Evolutionary conservation across 768 basidiomycete species (phyloP), one percentile per base, ranked within the genome.

Genomic region (Mycena metata): DNA sequence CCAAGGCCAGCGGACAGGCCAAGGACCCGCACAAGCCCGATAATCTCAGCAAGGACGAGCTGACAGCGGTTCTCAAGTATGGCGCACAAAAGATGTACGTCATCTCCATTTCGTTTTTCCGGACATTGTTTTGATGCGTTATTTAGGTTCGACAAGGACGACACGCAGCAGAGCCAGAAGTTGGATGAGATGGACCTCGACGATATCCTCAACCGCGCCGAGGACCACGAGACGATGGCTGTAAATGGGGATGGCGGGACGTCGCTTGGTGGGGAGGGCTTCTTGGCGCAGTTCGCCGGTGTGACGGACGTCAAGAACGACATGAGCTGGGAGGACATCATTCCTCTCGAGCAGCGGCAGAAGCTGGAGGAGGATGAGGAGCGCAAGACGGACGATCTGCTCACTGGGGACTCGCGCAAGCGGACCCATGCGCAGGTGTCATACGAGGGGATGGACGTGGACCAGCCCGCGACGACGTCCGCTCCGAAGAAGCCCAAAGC

Each of bases 311-410:
- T 99, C 77, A 99, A 98, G 87, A 95, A 96, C 77, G 98, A 99
- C 81, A 96, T 97, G 90, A 95, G 80, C 75, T 99, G 98, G 98
- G 98, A 99, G 76, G 98, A 99, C 69, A 99, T 99, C 79, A 99
- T 99, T 73, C 98, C 98, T 19, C 78, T 93, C 11, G 96, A 96
- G 24, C 96, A 96, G 74, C 91, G 98, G 8, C 90, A 91, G 78
- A 90, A 89, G 77, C 89, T 91, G 49, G 95, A 95, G 67, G 86
- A 87, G 33, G 96, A 95, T 67, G 91, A 91, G 67, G 86, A 91
- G 65, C 85, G 88, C 65, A 90, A 89, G 74, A 88, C 87, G 42
- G 92, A 95, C 73, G 92, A 95, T 67, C 76, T 90, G 65, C 85
- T 83, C 55, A 82, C 91, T 9, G 88, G 90, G 69, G 92, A 93